These are phyloP conservation scores for Betula pendula DNA, from an alignment of 306 rosid genomes.

Conservation along the genomic window DNA sequence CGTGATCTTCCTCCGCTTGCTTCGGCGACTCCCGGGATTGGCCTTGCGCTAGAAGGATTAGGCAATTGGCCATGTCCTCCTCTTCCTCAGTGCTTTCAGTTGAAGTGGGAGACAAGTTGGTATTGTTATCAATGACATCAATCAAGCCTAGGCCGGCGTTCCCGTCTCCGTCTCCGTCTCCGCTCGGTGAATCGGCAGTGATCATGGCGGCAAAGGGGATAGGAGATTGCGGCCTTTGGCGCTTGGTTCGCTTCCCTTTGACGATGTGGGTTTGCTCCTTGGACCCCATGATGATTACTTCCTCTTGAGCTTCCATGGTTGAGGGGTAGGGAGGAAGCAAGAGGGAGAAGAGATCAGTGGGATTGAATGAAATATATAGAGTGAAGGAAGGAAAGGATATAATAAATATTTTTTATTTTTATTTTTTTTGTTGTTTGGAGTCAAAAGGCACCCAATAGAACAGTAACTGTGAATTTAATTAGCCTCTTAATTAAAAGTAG, in stretches of 20 bases:
- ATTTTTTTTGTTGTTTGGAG: no score
- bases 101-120: conserved; percentile 41
- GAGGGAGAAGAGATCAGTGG: conserved; percentile 29
- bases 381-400: conserved; percentile 15
- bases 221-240: conserved; percentile 88
- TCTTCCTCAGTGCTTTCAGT: conserved; percentile 59
- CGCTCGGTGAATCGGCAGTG: conserved; percentile 42
- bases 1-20: conserved; percentile 26
- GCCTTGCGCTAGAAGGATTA: conserved; percentile 82
- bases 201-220: conserved; percentile 55
- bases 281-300: conserved; percentile 41
- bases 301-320: conserved; percentile 68
- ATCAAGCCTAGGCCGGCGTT: neutral
- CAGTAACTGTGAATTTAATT: conserved; percentile 63
- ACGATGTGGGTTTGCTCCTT: conserved; percentile 48
- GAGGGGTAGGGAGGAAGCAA: conserved; percentile 63
- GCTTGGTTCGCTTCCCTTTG: conserved; percentile 90
- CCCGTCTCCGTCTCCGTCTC: conserved; percentile 23
- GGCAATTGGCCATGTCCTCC: conserved; percentile 86
- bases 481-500: conserved; percentile 31
- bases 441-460: conserved; percentile 63
- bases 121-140: neutral
- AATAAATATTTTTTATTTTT: conserved; percentile 26
- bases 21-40: conserved; percentile 43
- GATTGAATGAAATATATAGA: conserved; percentile 28